Percentiles rank a stretch among this genome's conserved stretches.
Conservation (phyloP, 176 grass and related monocot species). For the Phoenix dactylifera region DNA sequence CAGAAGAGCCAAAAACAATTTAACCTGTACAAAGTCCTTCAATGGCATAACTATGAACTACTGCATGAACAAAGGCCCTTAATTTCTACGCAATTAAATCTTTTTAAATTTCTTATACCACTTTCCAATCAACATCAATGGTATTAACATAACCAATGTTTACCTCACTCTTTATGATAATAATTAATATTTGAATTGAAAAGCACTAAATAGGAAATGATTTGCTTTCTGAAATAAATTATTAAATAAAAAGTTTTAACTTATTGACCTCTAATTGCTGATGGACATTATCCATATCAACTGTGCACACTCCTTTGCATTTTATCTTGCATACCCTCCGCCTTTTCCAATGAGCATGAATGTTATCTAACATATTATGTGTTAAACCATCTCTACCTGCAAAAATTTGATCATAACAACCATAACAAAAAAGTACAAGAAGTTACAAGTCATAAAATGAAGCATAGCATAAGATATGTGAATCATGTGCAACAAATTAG, state of each 20-base stretch:
- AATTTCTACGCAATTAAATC: no score
- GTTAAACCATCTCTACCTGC: slow-evolving; percentile 87
- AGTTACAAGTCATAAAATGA: not conserved
- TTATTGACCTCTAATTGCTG: slow-evolving; percentile 61
- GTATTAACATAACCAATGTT: no score
- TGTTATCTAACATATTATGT: slow-evolving; percentile 95
- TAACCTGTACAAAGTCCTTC: no score
- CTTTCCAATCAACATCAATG: no score
- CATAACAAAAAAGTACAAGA: not conserved
- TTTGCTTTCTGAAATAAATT: not conserved
- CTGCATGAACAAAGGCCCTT: no score
- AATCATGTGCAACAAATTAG: no score
- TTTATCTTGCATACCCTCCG: slow-evolving; percentile 96
- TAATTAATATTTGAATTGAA: not conserved
- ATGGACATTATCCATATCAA: slow-evolving; percentile 95
- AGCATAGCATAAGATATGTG: not conserved
- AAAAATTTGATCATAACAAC: slow-evolving; percentile 12
- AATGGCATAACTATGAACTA: no score
- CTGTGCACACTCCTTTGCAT: slow-evolving; percentile 90
- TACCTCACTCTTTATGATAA: no score
- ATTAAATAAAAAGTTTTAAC: slow-evolving; percentile 4
- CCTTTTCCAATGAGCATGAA: slow-evolving; percentile 90
- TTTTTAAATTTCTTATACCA: no score
- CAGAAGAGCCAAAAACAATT: no score
- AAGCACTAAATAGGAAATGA: not conserved